A percentile compares a stretch with the other conserved stretches of the same genome.
These are phyloP conservation scores for Nothophytophthora sp. DNA, from an alignment of 352 stramenopile species.

Conservation along the genomic window DNA sequence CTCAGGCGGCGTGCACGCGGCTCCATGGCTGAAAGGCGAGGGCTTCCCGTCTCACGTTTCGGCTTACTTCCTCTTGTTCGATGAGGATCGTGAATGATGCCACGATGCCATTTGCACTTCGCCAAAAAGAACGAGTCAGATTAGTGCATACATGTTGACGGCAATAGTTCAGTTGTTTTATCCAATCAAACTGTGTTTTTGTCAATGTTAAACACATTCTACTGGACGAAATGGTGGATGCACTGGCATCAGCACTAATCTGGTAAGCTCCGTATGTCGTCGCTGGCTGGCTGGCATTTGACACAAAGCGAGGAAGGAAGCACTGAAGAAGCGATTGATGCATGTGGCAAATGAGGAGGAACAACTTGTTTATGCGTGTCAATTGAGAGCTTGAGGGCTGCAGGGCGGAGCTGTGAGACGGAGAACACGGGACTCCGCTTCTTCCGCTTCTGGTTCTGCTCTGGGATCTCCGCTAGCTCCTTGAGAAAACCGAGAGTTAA, in stretches of 20 bases:
- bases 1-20: slow-evolving; percentile 37
- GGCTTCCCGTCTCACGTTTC: background rate
- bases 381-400: slow-evolving; percentile 35
- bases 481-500: slow-evolving; percentile 41
- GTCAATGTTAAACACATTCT: too few species aligned
- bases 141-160: too few species aligned
- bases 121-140: too few species aligned
- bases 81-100: too few species aligned
- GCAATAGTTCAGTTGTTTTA: too few species aligned
- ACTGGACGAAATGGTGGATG: too few species aligned
- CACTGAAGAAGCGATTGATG: slow-evolving; percentile 10
- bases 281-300: background rate
- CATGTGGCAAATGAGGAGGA: slow-evolving; percentile 42
- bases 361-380: slow-evolving; percentile 55
- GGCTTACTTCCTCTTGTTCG: too few species aligned
- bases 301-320: background rate
- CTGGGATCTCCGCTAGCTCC: slow-evolving; percentile 5
- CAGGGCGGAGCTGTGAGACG: background rate
- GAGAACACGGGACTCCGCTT: background rate
- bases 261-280: background rate
- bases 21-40: slow-evolving; percentile 31
- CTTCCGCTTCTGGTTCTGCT: background rate
- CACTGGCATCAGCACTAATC: too few species aligned
- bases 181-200: too few species aligned
- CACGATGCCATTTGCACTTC: too few species aligned